phyloP scores from a whole-genome alignment of 441 rosid species.

The Gossypium gossypioides region DNA sequence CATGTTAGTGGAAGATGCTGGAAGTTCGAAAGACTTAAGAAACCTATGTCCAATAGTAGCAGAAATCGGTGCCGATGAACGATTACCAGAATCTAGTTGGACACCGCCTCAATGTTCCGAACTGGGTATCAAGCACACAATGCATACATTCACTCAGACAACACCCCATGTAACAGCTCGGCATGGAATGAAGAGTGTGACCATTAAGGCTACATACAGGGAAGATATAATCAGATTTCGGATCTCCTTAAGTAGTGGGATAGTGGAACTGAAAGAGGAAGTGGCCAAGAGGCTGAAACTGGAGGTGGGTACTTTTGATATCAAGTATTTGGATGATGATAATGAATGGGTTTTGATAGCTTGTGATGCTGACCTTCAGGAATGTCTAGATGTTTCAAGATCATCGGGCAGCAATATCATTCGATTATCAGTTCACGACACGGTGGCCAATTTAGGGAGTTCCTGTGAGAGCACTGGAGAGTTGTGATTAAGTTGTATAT shows the following conservation, averaged over 20 bases:
- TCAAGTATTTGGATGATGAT: conserved; percentile 79
- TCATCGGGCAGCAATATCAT: conserved; percentile 48
- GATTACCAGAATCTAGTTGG: conserved; percentile 41
- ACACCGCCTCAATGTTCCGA: conserved; percentile 26
- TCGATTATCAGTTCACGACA: conserved; percentile 59
- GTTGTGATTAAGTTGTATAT: conserved; percentile 23
- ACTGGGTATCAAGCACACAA: conserved; percentile 23
- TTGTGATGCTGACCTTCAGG: conserved; percentile 67
- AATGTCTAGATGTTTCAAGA: conserved; percentile 64
- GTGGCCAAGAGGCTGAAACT: conserved; percentile 79
- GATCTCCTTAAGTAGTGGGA: conserved; percentile 35
- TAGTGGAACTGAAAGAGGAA: conserved; percentile 57
- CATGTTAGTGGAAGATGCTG: conserved; percentile 61
- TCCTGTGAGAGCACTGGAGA: conserved; percentile 65
- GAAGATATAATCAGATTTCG: conserved; percentile 81
- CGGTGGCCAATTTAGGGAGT: conserved; percentile 55
- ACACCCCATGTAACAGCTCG: conserved; percentile 11
- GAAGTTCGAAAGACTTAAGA: conserved; percentile 76
- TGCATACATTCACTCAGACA: conserved; percentile 15
- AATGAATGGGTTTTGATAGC: conserved; percentile 72
- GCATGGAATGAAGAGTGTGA: conserved; percentile 36
- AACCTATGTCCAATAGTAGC: conserved; percentile 51
- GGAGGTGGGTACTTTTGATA: conserved; percentile 64
- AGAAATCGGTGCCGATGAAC: conserved; percentile 38
- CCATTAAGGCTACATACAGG: conserved; percentile 65